phyloP scores from a whole-genome alignment of 116 monocot genomes.

The Zostera marina region DNA sequence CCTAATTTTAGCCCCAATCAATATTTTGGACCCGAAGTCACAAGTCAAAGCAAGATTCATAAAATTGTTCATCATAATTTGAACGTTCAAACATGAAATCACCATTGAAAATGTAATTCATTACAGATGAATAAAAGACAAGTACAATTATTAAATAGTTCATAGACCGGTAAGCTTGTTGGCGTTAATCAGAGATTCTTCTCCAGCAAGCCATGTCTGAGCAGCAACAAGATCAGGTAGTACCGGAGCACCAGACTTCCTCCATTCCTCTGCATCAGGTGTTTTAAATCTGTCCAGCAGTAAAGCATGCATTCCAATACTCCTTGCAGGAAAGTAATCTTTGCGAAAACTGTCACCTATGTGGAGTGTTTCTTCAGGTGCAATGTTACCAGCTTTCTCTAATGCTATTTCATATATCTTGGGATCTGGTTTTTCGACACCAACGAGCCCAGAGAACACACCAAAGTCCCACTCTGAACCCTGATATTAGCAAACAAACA shows the following conservation, averaged over 20 bases:
- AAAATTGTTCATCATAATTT: too few species aligned
- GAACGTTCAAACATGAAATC: too few species aligned
- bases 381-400: conserved; percentile 64
- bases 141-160: not conserved
- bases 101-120: too few species aligned
- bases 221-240: conserved; percentile 63
- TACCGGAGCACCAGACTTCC: conserved; percentile 56
- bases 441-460: conserved; percentile 81
- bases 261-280: conserved; percentile 71
- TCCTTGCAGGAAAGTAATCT: conserved; percentile 73
- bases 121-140: too few species aligned
- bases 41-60: too few species aligned
- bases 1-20: too few species aligned
- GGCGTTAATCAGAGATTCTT: conserved; percentile 6
- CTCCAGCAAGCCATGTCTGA: conserved; percentile 14
- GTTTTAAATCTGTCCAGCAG: conserved; percentile 87
- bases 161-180: not conserved
- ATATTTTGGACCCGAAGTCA: too few species aligned
- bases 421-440: conserved; percentile 77
- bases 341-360: conserved; percentile 92
- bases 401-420: conserved; percentile 75
- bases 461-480: conserved; percentile 99
- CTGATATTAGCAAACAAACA: conserved; percentile 20
- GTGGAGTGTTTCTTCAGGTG: conserved; percentile 64
- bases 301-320: conserved; percentile 75